These are phyloP conservation scores for Aegle marmelos DNA, from an alignment of 345 rosid genomes.

Conservation along the genomic window DNA sequence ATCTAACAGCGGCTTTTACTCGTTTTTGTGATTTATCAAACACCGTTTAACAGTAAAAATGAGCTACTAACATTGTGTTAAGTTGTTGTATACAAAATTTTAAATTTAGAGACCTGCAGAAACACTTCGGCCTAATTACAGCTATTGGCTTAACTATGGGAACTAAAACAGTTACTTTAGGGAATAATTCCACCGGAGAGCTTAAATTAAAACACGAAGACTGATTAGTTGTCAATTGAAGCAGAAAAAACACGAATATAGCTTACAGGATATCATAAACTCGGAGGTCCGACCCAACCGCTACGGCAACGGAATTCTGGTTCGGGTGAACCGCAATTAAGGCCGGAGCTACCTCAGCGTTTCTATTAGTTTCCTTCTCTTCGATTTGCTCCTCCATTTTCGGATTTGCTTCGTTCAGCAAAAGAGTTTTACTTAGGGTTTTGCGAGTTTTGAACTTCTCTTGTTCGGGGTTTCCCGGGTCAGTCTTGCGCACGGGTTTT, in stretches of 20 bases:
- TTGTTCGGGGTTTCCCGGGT: neutral
- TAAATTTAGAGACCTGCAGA: neutral
- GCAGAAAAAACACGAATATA: neutral
- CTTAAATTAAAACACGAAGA: neutral
- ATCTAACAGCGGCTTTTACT: neutral
- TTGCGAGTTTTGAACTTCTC: neutral
- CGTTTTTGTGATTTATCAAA: neutral
- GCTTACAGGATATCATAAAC: conserved; percentile 69
- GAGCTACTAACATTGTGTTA: neutral
- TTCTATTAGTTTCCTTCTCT: conserved; percentile 48
- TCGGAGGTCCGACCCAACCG: conserved; percentile 87
- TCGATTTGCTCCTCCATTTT: conserved; percentile 57
- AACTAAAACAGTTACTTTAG: neutral
- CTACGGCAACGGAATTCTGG: conserved; percentile 65
- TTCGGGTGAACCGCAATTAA: conserved; percentile 64
- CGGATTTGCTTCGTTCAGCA: neutral
- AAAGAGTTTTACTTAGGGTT: neutral
- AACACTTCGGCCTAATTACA: neutral
- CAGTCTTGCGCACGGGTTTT: neutral
- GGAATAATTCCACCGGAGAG: neutral
- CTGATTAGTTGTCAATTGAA: neutral
- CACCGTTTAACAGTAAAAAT: neutral
- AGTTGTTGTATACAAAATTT: neutral
- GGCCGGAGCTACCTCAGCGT: conserved; percentile 78
- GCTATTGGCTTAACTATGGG: neutral